Conservation (phyloP, 495 filamentous ascomycete genomes). For the Barbatosphaeria neglecta region DNA sequence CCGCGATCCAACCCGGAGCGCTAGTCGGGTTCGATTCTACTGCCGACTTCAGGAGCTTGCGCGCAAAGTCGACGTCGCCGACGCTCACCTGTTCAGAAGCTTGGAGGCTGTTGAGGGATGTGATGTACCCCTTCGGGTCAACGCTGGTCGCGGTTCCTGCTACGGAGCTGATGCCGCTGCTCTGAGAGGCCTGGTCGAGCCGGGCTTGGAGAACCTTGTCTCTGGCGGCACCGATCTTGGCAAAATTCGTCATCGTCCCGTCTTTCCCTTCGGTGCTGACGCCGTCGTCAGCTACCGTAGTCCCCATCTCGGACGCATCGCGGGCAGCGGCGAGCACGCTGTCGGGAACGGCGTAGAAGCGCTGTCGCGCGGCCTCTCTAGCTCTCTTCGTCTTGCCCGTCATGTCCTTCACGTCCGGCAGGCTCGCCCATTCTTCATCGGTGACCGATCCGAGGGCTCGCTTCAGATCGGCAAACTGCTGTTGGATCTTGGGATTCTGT, state of each 20-base stretch:
- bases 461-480: slow-evolving; percentile 95
- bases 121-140: slow-evolving; percentile 92
- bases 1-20: slow-evolving; percentile 92
- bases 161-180: slow-evolving; percentile 53
- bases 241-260: slow-evolving; percentile 93
- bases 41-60: slow-evolving; percentile 84
- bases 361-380: slow-evolving; percentile 68
- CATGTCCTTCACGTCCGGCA: slow-evolving; percentile 92
- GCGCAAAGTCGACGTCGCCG: slow-evolving; percentile 90
- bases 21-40: slow-evolving; percentile 93
- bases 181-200: slow-evolving; percentile 77
- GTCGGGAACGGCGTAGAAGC: slow-evolving; percentile 95
- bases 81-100: slow-evolving; percentile 71
- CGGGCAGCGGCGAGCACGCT: slow-evolving; percentile 84
- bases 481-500: slow-evolving; percentile 96
- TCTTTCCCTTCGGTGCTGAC: slow-evolving; percentile 45
- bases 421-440: slow-evolving; percentile 92
- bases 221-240: slow-evolving; percentile 90
- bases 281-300: slow-evolving; percentile 72
- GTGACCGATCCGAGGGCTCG: slow-evolving; percentile 75
- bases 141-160: slow-evolving; percentile 80
- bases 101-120: slow-evolving; percentile 70
- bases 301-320: slow-evolving; percentile 69
- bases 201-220: slow-evolving; percentile 87
- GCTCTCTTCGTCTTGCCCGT: slow-evolving; percentile 84